These are phyloP conservation scores for Macrolepiota dolichaula DNA, from an alignment of 768 basidiomycete species.

Conservation along the genomic window DNA sequence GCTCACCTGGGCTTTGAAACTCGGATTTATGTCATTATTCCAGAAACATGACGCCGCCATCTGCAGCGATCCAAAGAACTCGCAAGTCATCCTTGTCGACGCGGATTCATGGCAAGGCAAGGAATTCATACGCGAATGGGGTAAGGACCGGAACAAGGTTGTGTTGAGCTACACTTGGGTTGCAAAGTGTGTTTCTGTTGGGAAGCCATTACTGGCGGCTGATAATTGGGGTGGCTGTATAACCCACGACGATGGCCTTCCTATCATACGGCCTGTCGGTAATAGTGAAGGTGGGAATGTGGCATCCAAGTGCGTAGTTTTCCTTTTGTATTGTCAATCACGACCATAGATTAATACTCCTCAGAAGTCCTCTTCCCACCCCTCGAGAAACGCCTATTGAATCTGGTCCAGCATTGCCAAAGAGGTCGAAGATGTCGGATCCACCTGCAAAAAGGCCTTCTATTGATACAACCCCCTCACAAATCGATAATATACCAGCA, in stretches of 20 bases:
- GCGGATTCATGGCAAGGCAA: constrained; percentile 46
- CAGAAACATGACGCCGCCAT: constrained; percentile 58
- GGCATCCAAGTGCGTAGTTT: constrained; percentile 41
- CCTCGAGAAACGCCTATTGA: constrained; percentile 55
- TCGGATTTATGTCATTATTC: constrained; percentile 7
- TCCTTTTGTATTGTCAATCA: constrained; percentile 5
- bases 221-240: constrained; percentile 53
- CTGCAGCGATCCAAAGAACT: constrained; percentile 45
- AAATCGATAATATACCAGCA: not conserved
- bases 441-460: not conserved
- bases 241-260: constrained; percentile 36
- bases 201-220: constrained; percentile 38
- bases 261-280: constrained; percentile 20
- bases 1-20: not conserved
- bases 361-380: constrained; percentile 60
- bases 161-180: constrained; percentile 57
- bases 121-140: constrained; percentile 59
- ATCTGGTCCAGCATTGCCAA: constrained; percentile 3
- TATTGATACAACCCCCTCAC: not conserved
- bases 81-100: constrained; percentile 61
- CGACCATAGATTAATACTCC: constrained; percentile 15
- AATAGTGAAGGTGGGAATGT: constrained; percentile 38
- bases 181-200: constrained; percentile 37
- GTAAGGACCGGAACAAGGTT: constrained; percentile 44
- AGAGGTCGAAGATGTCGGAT: not conserved